Percentiles rank a stretch among this genome's conserved stretches.
phyloP scores from a whole-genome alignment of 164 flowering plant species.

The Annona squamosa region DNA sequence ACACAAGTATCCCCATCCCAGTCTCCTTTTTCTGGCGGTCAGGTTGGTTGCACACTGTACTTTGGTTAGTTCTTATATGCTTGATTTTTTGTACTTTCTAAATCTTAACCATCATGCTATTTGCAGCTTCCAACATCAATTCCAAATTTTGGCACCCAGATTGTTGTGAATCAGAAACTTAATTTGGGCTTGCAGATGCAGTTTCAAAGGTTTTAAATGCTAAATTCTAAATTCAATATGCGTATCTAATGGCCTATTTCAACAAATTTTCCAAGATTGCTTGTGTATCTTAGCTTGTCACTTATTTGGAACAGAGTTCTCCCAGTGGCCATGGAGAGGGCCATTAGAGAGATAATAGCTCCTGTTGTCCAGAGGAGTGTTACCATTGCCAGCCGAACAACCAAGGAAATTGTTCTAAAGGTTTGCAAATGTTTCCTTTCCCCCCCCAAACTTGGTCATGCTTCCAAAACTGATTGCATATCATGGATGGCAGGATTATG shows the following conservation, averaged over 20 bases:
- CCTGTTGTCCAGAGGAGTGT: slow-evolving; percentile 89
- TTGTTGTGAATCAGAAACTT: slow-evolving; percentile 73
- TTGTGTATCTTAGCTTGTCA: neutral
- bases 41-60: slow-evolving; percentile 32
- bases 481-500: slow-evolving; percentile 55
- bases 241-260: neutral
- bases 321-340: slow-evolving; percentile 87
- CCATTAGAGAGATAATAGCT: slow-evolving; percentile 75
- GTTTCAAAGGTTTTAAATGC: slow-evolving; percentile 70
- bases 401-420: slow-evolving; percentile 92
- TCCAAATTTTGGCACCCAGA: slow-evolving; percentile 70
- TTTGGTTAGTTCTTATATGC: neutral
- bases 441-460: neutral
- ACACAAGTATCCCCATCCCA: slow-evolving; percentile 56
- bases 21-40: slow-evolving; percentile 53
- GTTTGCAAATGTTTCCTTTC: slow-evolving; percentile 22
- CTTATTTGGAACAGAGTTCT: slow-evolving; percentile 52
- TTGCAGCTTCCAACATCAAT: slow-evolving; percentile 62
- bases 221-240: neutral
- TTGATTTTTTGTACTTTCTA: slow-evolving; percentile 1
- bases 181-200: slow-evolving; percentile 61
- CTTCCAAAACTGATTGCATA: neutral
- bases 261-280: neutral
- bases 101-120: slow-evolving; percentile 11
- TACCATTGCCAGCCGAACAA: slow-evolving; percentile 83